phyloP scores from a whole-genome alignment of 164 flowering plant genomes.

The Euptelea pleiosperma region DNA sequence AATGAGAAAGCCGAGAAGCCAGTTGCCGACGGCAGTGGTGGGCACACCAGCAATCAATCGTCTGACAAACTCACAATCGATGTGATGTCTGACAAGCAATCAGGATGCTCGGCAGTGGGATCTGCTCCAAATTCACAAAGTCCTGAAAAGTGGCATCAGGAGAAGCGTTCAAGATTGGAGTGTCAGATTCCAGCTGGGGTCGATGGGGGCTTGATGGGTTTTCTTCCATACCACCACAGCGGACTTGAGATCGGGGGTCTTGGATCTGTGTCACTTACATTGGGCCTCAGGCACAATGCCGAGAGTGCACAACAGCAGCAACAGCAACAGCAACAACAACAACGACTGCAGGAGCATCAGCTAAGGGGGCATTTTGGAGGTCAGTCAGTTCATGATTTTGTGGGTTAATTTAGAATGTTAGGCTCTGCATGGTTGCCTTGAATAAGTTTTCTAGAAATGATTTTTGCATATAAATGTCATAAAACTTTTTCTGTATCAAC shows the following conservation, averaged over 20 bases:
- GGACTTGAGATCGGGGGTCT: conserved; percentile 45
- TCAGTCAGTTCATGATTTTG: conserved; percentile 55
- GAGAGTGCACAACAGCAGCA: conserved; percentile 37
- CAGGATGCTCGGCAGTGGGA: conserved; percentile 17
- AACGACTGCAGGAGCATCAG: conserved; percentile 30
- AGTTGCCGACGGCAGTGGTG: conserved; percentile 5
- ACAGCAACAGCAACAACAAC: conserved; percentile 30
- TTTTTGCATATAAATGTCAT: no score
- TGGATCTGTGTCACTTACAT: conserved; percentile 70
- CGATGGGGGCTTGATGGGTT: conserved; percentile 43
- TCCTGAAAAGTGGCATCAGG: conserved; percentile 41
- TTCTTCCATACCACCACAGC: conserved; percentile 42
- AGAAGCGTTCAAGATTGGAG: conserved; percentile 48
- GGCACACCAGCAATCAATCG: conserved; percentile 8
- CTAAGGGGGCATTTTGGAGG: conserved; percentile 48
- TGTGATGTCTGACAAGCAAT: conserved; percentile 16
- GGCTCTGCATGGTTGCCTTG: no score
- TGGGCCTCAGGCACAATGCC: conserved; percentile 66
- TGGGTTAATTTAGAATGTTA: conserved; percentile 40
- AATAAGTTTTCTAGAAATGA: no score
- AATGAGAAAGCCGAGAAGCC: conserved; percentile 18
- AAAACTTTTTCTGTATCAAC: no score
- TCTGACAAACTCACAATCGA: conserved; percentile 15
- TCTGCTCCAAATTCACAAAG: conserved; percentile 7
- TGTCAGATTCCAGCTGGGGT: conserved; percentile 25